Percentiles rank a stretch among this genome's conserved stretches.
Evolutionary conservation across 2,329 filamentous ascomycete species (phyloP).

Genomic region (Nemania abortiva): DNA sequence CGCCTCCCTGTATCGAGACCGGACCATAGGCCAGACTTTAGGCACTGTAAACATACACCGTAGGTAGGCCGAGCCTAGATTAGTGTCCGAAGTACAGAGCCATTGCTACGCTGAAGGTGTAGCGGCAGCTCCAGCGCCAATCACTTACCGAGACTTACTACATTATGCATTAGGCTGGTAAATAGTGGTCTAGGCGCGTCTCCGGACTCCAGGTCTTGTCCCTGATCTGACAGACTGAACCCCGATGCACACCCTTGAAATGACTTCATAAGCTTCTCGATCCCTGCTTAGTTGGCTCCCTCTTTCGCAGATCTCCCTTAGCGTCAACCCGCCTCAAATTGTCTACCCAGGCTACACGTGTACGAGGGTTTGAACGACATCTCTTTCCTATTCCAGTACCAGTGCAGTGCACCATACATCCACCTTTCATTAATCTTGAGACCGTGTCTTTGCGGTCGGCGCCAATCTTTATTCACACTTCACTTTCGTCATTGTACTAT

Average conservation of each 20-base stretch:
- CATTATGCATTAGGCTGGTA: background rate
- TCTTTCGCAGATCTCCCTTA: constrained; percentile 30
- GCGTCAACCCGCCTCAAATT: background rate
- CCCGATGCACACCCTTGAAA: too few species aligned
- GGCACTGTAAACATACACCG: background rate
- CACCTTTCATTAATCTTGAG: constrained; percentile 1
- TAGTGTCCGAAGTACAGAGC: background rate
- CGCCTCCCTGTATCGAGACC: background rate
- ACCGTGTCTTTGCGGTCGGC: background rate
- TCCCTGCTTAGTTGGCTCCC: constrained; percentile 30
- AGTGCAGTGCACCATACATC: background rate
- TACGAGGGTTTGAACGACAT: background rate
- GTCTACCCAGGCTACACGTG: background rate
- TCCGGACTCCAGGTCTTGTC: too few species aligned
- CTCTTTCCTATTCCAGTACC: background rate
- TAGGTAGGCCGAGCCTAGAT: background rate
- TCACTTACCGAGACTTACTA: background rate
- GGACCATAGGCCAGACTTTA: background rate
- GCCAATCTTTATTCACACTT: background rate
- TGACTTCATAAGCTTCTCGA: background rate
- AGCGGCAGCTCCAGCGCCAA: background rate
- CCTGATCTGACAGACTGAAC: too few species aligned
- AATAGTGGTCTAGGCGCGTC: background rate
- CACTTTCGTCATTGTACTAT: background rate
- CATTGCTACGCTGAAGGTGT: background rate